Percentiles rank a stretch among this genome's conserved stretches.
Evolutionary conservation across 148 eudicot species (phyloP).

Genomic region (Pharnaceum exiguum): DNA sequence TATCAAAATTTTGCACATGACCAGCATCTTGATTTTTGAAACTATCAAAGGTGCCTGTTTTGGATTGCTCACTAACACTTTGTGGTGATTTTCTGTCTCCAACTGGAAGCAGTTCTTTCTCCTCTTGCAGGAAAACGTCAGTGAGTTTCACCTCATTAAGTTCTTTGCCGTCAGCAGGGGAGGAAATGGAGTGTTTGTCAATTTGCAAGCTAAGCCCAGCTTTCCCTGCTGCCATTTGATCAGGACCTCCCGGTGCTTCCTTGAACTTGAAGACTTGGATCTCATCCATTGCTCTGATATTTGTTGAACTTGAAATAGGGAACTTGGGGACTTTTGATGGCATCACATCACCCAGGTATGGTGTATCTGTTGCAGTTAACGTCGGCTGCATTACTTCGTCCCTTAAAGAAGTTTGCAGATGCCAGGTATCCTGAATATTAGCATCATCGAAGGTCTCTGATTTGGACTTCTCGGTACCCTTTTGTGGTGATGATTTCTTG

Average conservation of each 20-base stretch:
- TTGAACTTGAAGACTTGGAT: conserved; percentile 25
- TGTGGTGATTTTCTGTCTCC: conserved; percentile 11
- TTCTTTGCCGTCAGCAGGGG: conserved; percentile 11
- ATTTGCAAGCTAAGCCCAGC: conserved; percentile 18
- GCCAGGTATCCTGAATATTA: background rate
- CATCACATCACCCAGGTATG: conserved; percentile 19
- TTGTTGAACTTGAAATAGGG: conserved; percentile 19
- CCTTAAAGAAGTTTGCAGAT: background rate
- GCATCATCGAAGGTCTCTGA: background rate
- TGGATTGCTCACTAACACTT: no score
- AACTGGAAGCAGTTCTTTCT: conserved; percentile 9
- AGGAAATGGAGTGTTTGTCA: conserved; percentile 24
- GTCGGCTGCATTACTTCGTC: conserved; percentile 26
- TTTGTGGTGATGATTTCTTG: conserved; percentile 10
- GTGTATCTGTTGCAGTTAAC: conserved; percentile 22
- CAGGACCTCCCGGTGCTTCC: conserved; percentile 1
- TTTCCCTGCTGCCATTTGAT: conserved; percentile 5
- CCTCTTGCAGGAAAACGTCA: conserved; percentile 15
- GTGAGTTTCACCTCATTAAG: conserved; percentile 1
- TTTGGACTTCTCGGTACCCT: conserved; percentile 1
- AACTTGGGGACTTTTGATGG: conserved; percentile 24
- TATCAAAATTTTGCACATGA: conserved; percentile 3
- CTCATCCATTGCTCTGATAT: conserved; percentile 15
- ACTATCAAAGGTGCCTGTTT: no score
- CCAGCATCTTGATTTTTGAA: conserved; percentile 11